Percentiles rank a stretch among this genome's conserved stretches.
These are phyloP conservation scores for Exophiala lecanii-corni DNA, from an alignment of 2,329 filamentous ascomycete species.

Conservation along the genomic window DNA sequence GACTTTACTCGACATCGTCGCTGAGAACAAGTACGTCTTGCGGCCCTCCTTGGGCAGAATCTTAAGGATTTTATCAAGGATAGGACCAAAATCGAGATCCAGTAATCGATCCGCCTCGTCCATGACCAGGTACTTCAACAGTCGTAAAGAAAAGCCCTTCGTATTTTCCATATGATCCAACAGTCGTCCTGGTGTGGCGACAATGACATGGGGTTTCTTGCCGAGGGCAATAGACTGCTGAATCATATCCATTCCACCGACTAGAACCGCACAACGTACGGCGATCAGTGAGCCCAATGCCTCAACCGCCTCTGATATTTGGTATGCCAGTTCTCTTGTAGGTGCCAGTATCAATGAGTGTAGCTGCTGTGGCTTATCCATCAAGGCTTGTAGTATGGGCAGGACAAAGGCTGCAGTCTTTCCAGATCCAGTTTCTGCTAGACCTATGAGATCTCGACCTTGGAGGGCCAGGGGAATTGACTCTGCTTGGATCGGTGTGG, in stretches of 20 bases:
- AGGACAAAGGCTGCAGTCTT: constrained; percentile 95
- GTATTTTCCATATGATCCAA: constrained; percentile 95
- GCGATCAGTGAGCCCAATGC: constrained; percentile 80
- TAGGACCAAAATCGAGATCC: constrained; percentile 89
- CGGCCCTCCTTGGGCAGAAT: constrained; percentile 71
- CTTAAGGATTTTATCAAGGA: constrained; percentile 88
- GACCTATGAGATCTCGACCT: constrained; percentile 81
- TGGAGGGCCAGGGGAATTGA: constrained; percentile 76
- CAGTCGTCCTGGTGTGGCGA: constrained; percentile 84
- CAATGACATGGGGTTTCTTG: constrained; percentile 93
- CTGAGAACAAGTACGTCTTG: constrained; percentile 84
- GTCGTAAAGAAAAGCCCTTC: constrained; percentile 82
- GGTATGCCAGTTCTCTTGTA: constrained; percentile 86
- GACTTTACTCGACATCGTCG: constrained; percentile 90
- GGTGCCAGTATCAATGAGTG: constrained; percentile 90
- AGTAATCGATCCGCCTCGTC: constrained; percentile 90
- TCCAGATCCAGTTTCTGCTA: constrained; percentile 92
- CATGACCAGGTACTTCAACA: constrained; percentile 85
- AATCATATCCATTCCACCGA: constrained; percentile 95
- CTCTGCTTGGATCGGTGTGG: constrained; percentile 84
- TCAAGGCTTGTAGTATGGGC: constrained; percentile 83
- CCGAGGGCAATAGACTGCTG: constrained; percentile 83
- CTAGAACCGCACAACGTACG: constrained; percentile 79
- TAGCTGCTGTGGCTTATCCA: constrained; percentile 78
- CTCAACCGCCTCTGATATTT: constrained; percentile 85